Conservation (phyloP, 805 yeast genomes). For the Monosporozyma servazzii region DNA sequence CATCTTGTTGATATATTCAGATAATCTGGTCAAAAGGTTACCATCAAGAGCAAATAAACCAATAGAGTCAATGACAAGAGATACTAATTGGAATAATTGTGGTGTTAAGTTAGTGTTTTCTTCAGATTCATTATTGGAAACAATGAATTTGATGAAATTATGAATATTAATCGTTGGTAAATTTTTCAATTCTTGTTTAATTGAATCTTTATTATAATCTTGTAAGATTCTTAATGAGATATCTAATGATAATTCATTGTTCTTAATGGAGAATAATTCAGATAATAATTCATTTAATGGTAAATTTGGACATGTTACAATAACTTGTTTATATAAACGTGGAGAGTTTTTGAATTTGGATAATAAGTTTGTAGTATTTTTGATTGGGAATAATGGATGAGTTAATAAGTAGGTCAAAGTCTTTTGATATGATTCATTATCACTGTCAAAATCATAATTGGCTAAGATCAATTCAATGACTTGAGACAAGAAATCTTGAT, state of each 20-base stretch:
- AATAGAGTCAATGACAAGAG: slow-evolving; percentile 28
- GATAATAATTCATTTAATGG: slow-evolving; percentile 52
- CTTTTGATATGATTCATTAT: slow-evolving; percentile 36
- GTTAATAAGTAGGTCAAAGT: slow-evolving; percentile 68
- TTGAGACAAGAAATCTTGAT: slow-evolving; percentile 42
- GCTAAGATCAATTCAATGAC: slow-evolving; percentile 37
- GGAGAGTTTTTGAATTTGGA: slow-evolving; percentile 44
- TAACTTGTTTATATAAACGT: slow-evolving; percentile 68
- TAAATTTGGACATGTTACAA: slow-evolving; percentile 67
- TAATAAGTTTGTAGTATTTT: slow-evolving; percentile 47
- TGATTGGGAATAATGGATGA: slow-evolving; percentile 75
- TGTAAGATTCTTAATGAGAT: slow-evolving; percentile 55
- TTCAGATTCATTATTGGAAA: slow-evolving; percentile 17
- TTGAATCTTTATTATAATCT: slow-evolving; percentile 53
- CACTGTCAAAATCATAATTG: slow-evolving; percentile 8
- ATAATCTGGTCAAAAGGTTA: slow-evolving; percentile 16
- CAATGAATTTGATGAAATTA: slow-evolving; percentile 28
- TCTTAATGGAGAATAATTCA: slow-evolving; percentile 48
- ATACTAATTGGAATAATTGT: slow-evolving; percentile 25
- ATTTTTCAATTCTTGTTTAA: slow-evolving; percentile 38
- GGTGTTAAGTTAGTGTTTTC: slow-evolving; percentile 9
- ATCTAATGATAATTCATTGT: slow-evolving; percentile 59
- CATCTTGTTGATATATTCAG: slow-evolving; percentile 20
- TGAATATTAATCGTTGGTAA: slow-evolving; percentile 26
- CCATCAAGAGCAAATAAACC: slow-evolving; percentile 29